A percentile compares a stretch with the other conserved stretches of the same genome.
Evolutionary conservation across 257 asterid species (phyloP).

Genomic region (Solanum etuberosum): DNA sequence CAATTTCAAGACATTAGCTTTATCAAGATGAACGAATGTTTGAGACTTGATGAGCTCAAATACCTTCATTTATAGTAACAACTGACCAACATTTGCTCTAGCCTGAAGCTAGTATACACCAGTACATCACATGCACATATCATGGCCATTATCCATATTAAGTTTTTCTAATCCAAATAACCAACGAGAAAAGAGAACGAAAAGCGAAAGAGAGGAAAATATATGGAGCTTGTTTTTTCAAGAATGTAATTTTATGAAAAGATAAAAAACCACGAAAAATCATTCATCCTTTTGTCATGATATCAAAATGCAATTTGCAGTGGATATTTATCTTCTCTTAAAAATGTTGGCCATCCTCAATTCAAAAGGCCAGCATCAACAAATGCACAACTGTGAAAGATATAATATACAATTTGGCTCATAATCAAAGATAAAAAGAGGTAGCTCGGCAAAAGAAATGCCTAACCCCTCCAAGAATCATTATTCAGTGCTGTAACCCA

Average conservation of each 20-base stretch:
- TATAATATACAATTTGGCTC: neutral
- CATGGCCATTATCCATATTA: neutral
- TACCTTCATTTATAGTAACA: neutral
- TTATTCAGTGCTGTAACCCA: neutral
- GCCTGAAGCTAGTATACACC: neutral
- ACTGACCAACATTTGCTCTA: neutral
- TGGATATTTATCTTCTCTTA: neutral
- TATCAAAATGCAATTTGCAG: neutral
- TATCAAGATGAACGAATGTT: neutral
- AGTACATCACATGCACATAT: neutral
- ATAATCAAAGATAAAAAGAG: neutral
- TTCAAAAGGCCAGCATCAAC: neutral
- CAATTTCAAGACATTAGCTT: neutral
- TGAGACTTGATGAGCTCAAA: neutral
- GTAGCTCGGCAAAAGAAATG: neutral
- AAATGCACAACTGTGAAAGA: neutral
- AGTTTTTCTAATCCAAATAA: neutral
- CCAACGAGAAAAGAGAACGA: neutral
- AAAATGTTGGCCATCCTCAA: neutral
- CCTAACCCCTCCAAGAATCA: neutral
- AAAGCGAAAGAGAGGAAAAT: neutral
- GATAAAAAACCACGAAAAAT: neutral
- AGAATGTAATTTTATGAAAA: neutral
- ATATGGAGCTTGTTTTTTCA: neutral
- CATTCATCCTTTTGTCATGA: neutral